Evolutionary conservation across 108 stramenopile genomes (phyloP), one percentile per base, ranked within the genome.

Genomic region (Hondaea fermentalgiana): DNA sequence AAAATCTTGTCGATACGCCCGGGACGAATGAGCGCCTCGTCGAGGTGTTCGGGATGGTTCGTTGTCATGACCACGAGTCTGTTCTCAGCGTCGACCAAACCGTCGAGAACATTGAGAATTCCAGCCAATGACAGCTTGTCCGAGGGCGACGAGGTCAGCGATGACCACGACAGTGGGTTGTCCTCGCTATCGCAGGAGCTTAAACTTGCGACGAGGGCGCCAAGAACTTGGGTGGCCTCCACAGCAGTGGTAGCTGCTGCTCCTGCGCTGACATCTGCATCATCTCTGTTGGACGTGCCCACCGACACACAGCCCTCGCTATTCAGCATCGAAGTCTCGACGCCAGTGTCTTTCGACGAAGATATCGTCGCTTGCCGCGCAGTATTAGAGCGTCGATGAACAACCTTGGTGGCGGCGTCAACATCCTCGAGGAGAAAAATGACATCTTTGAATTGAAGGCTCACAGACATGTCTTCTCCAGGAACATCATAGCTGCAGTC

Each of bases 351-450:
- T 10, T 5, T 21, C 25, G 60, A 5, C 60, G 28, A 28, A 28
- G 28, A 28, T 28, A 28, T 28, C 28, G 28, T 28, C 28, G 10
- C 10, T 6, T 64, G 29, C 6, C 60, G 25, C 60, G 25, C 60
- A 10, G 5, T 25, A 21, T 8, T 72, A 28, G 53, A 90, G 29
- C 91, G 88, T 4, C 88, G 57, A 5, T 90, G 91, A 42, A 96
- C 96, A 58, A 96, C 92, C n/a, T 94, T 92, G 10, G 94, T 92
- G 29, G 93, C 92, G n/a, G 95, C 95, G 87, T 96, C 96, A 23
- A 96, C 92, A 89, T 96, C 96, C 87, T 96, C 95, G 93, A 96
- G 93, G 19, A 95, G 94, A 88, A 94, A 96, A 69, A 96, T 95
- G 25, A 95, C 91, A 64, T 96, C 92, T 72, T 94, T 23, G 49